Base-by-base conservation (phyloP, 768 basidiomycete genomes). In the Serendipita indica region DNA sequence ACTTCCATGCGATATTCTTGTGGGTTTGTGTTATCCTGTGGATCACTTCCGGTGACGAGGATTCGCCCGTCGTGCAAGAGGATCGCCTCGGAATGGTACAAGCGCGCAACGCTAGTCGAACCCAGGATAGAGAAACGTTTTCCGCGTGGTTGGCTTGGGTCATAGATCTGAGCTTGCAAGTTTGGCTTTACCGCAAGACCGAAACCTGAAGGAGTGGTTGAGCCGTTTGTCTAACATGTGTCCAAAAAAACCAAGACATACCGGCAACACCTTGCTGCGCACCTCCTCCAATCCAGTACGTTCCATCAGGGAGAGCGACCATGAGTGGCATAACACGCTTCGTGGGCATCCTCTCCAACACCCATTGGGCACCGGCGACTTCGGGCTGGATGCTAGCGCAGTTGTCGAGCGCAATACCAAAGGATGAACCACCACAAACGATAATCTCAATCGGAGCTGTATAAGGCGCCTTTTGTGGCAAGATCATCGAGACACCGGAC, bases 371-470 rank as follows among this genome's bases (percentile, higher is more conserved):
- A 57, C 82, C 80, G 1, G 65, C 34, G 0, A 65, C 78, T 65
- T 89, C 87, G 0, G 87, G 87, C 25, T 75, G 70, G 25, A 82
- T 86, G 0, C 75, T 70, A 10, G 86, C 77, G 63, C 87, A 89
- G 63, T 64, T 64, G 34, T 64, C 64, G 37, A 64, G 56, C 7
- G 64, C 64, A 13, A 52, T 54, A 18, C 62, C 62, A 12, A 49
- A 52, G 7, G 62, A 52, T 3, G 64, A 63, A 22, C 64, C 64
- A 56, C 64, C 62, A 57, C 64, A 64, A 22, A 58, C 60, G 4
- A 64, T 49, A 25, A 63, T 58, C 33, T 64, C 33, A 25, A 59
- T 22, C 10, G 49, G 58, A 33, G 63, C 64, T 0, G 82, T 85
- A 65, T 87, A 89, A 0, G 87, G 87, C 0, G 83, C 77, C 52